phyloP scores from a whole-genome alignment of 345 rosid genomes.

The Syzygium aqueum region DNA sequence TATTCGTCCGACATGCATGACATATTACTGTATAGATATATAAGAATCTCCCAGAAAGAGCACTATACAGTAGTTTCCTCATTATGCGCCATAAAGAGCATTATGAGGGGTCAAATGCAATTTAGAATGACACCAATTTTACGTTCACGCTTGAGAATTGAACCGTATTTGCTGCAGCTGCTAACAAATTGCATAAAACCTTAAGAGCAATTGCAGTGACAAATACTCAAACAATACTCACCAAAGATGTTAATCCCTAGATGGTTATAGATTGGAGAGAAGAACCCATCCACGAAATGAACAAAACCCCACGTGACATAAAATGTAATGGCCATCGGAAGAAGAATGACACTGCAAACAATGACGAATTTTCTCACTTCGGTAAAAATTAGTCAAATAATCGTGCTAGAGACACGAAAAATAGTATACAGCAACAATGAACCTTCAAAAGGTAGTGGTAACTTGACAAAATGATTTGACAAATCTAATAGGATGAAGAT shows the following conservation, averaged over 20 bases:
- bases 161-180: background rate
- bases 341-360: slow-evolving; percentile 39
- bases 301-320: slow-evolving; percentile 49
- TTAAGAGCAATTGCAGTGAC: background rate
- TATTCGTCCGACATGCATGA: background rate
- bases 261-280: slow-evolving; percentile 49
- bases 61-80: background rate
- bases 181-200: background rate
- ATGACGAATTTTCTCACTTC: background rate
- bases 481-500: background rate
- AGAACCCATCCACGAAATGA: slow-evolving; percentile 51
- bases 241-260: slow-evolving; percentile 47
- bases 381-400: background rate
- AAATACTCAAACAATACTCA: slow-evolving; percentile 9
- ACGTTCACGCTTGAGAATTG: background rate
- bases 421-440: background rate
- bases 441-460: background rate
- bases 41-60: background rate
- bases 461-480: background rate
- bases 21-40: background rate
- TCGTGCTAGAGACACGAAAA: background rate
- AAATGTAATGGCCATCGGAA: slow-evolving; percentile 50
- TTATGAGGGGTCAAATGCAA: background rate
- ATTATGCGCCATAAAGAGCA: background rate
- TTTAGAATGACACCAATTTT: background rate